These are phyloP conservation scores for Dactylellina drechsleri DNA, from an alignment of 2,329 filamentous ascomycete genomes.

Conservation along the genomic window DNA sequence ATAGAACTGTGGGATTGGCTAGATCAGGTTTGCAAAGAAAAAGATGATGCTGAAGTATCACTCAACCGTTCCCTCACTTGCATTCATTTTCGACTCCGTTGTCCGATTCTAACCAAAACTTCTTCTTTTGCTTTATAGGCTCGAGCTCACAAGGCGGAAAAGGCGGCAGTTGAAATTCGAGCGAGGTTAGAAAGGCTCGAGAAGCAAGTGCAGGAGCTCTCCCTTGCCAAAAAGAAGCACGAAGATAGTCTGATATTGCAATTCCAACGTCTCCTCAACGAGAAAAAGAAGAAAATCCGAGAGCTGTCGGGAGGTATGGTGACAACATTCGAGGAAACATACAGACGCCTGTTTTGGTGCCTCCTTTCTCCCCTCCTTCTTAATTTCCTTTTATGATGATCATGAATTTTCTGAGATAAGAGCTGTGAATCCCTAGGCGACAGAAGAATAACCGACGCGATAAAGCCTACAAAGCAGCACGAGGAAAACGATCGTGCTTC, in stretches of 20 bases:
- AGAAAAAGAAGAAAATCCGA: conserved; percentile 49
- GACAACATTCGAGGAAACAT: neutral
- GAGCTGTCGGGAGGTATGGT: conserved; percentile 32
- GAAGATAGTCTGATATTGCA: conserved; percentile 47
- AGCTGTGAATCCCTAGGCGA: conserved; percentile 3
- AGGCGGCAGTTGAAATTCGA: conserved; percentile 15
- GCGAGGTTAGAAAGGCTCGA: conserved; percentile 42
- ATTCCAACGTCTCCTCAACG: conserved; percentile 46
- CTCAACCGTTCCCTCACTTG: neutral
- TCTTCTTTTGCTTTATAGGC: conserved; percentile 1
- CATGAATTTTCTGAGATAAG: neutral
- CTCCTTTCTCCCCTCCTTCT: neutral
- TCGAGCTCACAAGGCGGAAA: conserved; percentile 24
- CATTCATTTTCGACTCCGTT: neutral
- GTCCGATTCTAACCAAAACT: neutral
- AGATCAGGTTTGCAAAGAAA: conserved; percentile 40
- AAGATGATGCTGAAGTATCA: conserved; percentile 32
- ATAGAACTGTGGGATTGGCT: conserved; percentile 54
- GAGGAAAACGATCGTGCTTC: neutral
- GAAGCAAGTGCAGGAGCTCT: conserved; percentile 35
- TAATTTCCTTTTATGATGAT: neutral
- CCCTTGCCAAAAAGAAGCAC: conserved; percentile 44
- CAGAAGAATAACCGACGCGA: neutral
- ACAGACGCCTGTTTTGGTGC: no score
- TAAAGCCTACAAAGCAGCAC: neutral